Evolutionary conservation across 305 asterid species (phyloP), one percentile per base, ranked within the genome.

Genomic region (Plantago rigida): DNA sequence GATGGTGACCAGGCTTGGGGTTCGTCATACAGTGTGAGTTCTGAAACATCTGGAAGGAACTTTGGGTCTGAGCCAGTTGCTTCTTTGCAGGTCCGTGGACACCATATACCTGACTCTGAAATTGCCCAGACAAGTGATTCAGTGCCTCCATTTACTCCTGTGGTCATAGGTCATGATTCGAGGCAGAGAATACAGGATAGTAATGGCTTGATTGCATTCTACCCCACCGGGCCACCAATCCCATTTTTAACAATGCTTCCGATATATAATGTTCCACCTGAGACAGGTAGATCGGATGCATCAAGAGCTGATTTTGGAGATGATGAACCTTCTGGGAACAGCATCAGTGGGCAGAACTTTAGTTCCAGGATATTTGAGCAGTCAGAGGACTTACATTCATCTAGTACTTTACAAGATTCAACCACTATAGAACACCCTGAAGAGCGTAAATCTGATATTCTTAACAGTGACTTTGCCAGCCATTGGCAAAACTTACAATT

Each of bases 181-280:
- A 84, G 72, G 65, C 83, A 82, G 70, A 79, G 90, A 74, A 65
- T 49, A 67, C 61, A 70, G 44, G 97, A 87, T 61, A 75, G 79
- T 66, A 82, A 95, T 51, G 94, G 87, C 62, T 53, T 85, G 64
- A 55, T 92, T 75, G 78, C 97, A 45, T 94, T 94, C 73, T 87
- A 84, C 62, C 96, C 94, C 34, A 83, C 99, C 17, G 99, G 99
- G 9, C 99, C 99, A 63, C 97, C 99, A 29, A 84, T 94, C 71
- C 99, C 97, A 9, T 94, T 89, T 66, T 59, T 89, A 42, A 82
- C 97, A n/a, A 93, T 93, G 99, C 86, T 93, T 65, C 96, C 97
- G 24, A 63, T 89, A 12, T 85, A 84, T 69, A 81, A 87, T 70
- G 59, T 76, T 59, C 84, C 93, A 54, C 85, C 87, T 11, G 94